Evolutionary conservation across 441 rosid species (phyloP).

Genomic region (Gossypium schwendimanii): DNA sequence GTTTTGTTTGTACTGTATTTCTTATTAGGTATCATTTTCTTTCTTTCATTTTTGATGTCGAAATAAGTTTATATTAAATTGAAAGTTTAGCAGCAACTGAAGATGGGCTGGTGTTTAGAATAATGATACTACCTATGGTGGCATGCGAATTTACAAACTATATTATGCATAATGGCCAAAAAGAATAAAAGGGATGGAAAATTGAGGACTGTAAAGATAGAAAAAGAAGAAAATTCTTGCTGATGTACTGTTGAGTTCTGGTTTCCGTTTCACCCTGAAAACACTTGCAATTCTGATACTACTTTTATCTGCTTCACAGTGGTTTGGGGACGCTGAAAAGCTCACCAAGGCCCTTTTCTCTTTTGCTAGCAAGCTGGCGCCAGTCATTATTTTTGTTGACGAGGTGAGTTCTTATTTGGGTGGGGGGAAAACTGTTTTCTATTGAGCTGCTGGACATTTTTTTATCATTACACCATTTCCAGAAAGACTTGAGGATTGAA

Average conservation of each 20-base stretch:
- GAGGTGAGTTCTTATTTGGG: slow-evolving; percentile 46
- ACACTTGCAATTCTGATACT: neutral
- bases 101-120: neutral
- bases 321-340: slow-evolving; percentile 99
- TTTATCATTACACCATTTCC: neutral
- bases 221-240: neutral
- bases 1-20: neutral
- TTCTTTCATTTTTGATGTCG: neutral
- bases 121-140: neutral
- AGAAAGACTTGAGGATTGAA: neutral
- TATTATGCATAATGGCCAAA: neutral
- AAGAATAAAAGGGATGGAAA: neutral
- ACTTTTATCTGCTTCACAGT: slow-evolving; percentile 36
- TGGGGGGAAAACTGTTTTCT: neutral
- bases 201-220: neutral
- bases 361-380: slow-evolving; percentile 85
- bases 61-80: neutral
- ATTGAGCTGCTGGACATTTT: neutral
- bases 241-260: neutral
- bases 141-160: neutral
- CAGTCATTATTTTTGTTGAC: slow-evolving; percentile 89
- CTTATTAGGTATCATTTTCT: neutral
- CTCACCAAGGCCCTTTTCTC: slow-evolving; percentile 93
- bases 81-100: neutral
- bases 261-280: neutral